A percentile compares a stretch with the other conserved stretches of the same genome.
phyloP scores from a whole-genome alignment of 352 stramenopile genomes.

The Phytopythium aichiense region DNA sequence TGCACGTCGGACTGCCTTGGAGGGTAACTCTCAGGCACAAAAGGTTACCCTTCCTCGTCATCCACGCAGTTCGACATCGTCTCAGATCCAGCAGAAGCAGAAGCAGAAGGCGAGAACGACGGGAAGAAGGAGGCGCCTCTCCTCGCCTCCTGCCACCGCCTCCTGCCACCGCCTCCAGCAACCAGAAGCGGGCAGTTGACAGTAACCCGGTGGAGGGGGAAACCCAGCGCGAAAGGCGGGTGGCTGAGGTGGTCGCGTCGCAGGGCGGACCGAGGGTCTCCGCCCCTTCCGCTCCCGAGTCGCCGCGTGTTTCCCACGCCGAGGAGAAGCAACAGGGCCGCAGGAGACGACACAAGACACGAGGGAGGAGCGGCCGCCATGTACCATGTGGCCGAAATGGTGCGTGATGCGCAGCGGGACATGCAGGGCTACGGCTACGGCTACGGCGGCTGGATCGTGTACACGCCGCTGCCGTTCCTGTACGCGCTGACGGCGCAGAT shows the following conservation, averaged over 20 bases:
- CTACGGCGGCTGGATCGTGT: conserved; percentile 38
- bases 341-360: background rate
- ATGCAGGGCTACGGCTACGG: conserved; percentile 40
- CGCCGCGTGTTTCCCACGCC: background rate
- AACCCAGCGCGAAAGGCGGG: too few relatives aligned
- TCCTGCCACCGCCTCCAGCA: too few relatives aligned
- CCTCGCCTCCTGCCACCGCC: too few relatives aligned
- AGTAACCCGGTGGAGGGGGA: too few relatives aligned
- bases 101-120: background rate
- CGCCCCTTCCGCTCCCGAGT: background rate
- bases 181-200: too few relatives aligned
- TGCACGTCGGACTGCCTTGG: background rate
- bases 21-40: conserved; percentile 1
- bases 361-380: conserved; percentile 20
- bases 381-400: conserved; percentile 84
- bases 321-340: background rate
- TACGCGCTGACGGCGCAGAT: conserved; percentile 63
- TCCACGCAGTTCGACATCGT: background rate
- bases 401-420: conserved; percentile 72
- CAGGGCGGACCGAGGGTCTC: too few relatives aligned
- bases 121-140: background rate
- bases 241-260: too few relatives aligned
- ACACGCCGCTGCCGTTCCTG: conserved; percentile 80
- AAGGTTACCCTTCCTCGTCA: conserved; percentile 6
- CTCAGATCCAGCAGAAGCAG: background rate